Evolutionary conservation across 345 rosid genomes (phyloP).

Genomic region (Syzygium jambos): DNA sequence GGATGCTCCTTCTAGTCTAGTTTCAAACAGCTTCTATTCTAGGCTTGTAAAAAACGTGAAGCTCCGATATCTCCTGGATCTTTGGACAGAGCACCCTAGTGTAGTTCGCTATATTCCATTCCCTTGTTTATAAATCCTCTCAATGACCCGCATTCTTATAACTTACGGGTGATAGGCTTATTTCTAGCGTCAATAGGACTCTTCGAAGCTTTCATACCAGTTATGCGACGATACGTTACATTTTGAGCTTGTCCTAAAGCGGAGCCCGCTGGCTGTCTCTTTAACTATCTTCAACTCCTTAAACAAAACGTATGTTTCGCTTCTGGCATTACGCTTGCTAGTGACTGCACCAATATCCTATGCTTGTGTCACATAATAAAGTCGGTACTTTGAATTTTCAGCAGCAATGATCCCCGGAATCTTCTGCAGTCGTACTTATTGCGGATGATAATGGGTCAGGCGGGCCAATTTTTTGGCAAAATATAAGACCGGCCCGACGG

Average conservation of each 20-base stretch:
- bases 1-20: background rate
- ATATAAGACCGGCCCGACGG: background rate
- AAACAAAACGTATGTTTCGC: background rate
- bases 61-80: background rate
- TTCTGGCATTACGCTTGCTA: background rate
- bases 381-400: background rate
- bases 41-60: background rate
- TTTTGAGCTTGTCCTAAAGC: background rate
- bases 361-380: background rate
- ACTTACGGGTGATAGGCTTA: background rate
- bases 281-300: background rate
- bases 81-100: background rate
- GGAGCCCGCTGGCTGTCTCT: background rate
- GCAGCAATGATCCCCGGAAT: background rate
- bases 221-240: background rate
- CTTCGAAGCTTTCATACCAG: background rate
- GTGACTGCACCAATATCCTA: background rate
- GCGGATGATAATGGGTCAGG: background rate
- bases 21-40: background rate
- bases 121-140: background rate
- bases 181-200: background rate
- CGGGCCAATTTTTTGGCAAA: background rate
- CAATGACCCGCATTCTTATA: background rate
- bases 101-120: background rate
- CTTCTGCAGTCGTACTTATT: background rate